Evolutionary conservation across 495 filamentous ascomycete genomes (phyloP), one percentile per base, ranked within the genome.

Genomic region (Lasiosphaeriaceae sp.): DNA sequence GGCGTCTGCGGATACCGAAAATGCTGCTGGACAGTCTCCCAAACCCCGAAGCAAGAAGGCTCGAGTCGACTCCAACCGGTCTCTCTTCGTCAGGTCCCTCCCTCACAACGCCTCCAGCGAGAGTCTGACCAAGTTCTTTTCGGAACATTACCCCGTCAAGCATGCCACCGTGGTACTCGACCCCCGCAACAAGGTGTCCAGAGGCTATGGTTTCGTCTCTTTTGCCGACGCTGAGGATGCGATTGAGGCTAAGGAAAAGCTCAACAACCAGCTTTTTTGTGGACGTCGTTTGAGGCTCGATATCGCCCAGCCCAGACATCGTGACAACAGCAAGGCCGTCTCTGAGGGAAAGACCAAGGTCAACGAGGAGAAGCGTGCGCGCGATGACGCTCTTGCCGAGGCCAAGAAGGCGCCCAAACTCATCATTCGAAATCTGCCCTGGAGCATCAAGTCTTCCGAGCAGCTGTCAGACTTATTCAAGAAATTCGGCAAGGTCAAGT

Each of bases 161-260:
- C 94, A 97, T 71, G 93, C 93, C 50, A 88, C 86, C 5, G 90
- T 91, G 12, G 90, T 99, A 19, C 74, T 83, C 31, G 92, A 97
- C 68, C 80, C 86, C 1, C 72, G 80, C 56, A 94, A 90, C 7
- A 96, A 96, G 64, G 73, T 82, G 47, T 96, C 89, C 19, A 88
- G 90, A 61, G 93, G 93, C 11, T 99, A 89, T 71, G 94, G 94
- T 48, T 99, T 99, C 72, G 92, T 97, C 47, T 96, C 94, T 12
- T 96, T 97, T 64, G 87, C 92, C 64, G 93, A 97, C 65, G 78
- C 88, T 50, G 91, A 96, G 57, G 94, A 99, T 73, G 92, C 94
- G 23, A 73, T 87, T 60, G 77, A 82, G 50, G 94, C 94, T 16
- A 77, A 86, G 66, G 80, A 88, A 58, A 86, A 92, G 68, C 83